A percentile compares a stretch with the other conserved stretches of the same genome.
These are phyloP conservation scores for Dendryphion nanum DNA, from an alignment of 2,329 filamentous ascomycete genomes.

Conservation along the genomic window DNA sequence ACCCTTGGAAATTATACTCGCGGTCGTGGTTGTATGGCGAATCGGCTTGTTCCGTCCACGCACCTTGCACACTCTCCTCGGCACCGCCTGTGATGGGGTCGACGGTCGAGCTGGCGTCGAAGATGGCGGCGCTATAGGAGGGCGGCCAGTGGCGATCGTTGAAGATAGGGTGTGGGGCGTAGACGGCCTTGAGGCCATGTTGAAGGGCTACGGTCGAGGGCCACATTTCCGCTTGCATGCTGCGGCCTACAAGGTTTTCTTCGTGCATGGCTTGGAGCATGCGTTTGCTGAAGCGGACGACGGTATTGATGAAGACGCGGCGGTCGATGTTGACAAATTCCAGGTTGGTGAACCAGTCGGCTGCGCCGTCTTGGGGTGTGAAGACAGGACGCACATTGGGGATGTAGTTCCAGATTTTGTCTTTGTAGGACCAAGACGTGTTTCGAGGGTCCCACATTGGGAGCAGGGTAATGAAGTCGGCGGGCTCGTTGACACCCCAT, in stretches of 20 bases:
- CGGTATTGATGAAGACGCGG: conserved; percentile 84
- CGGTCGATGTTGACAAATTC: conserved; percentile 57
- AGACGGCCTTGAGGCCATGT: conserved; percentile 90
- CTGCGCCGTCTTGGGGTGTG: conserved; percentile 73
- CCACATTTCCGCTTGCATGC: conserved; percentile 97
- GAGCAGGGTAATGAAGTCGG: conserved; percentile 87
- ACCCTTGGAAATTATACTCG: conserved; percentile 84
- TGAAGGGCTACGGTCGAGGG: conserved; percentile 83
- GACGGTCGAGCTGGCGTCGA: conserved; percentile 59
- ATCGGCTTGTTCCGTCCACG: conserved; percentile 45
- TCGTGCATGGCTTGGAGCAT: conserved; percentile 86
- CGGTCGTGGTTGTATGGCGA: conserved; percentile 58
- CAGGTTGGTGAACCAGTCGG: conserved; percentile 54
- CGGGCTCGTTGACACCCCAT: conserved; percentile 89
- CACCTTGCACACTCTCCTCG: conserved; percentile 59
- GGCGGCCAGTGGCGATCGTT: conserved; percentile 84
- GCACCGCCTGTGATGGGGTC: conserved; percentile 38
- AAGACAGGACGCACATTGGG: conserved; percentile 70
- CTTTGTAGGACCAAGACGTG: conserved; percentile 69
- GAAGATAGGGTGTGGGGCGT: conserved; percentile 83
- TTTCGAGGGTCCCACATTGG: conserved; percentile 88
- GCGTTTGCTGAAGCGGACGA: conserved; percentile 76
- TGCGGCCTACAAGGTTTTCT: conserved; percentile 83
- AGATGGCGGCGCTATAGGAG: conserved; percentile 71
- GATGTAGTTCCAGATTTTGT: conserved; percentile 52